phyloP scores from a whole-genome alignment of 1,284 basidiomycete genomes.

The Laetiporus sulphureus region DNA sequence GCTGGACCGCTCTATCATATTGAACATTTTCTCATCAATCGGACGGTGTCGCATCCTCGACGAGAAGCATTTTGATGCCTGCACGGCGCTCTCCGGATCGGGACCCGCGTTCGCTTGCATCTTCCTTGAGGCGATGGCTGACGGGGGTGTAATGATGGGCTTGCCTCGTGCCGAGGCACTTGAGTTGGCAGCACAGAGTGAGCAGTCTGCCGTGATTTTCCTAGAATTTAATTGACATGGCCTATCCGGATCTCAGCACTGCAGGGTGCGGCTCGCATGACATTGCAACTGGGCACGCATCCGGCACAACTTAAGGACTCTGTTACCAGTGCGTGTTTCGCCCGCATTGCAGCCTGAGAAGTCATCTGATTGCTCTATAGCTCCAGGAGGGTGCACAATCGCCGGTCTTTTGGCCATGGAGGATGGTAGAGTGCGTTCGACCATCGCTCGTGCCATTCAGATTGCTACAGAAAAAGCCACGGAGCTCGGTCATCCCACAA shows the following conservation, averaged over 20 bases:
- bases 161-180: conserved; percentile 90
- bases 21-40: conserved; percentile 93
- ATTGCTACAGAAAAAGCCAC: conserved; percentile 86
- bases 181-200: conserved; percentile 95
- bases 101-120: conserved; percentile 97
- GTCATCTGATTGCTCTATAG: conserved; percentile 36
- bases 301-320: conserved; percentile 97
- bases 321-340: conserved; percentile 77
- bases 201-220: conserved; percentile 24
- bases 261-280: conserved; percentile 97
- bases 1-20: conserved; percentile 69
- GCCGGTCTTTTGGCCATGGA: conserved; percentile 93
- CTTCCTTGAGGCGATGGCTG: conserved; percentile 97
- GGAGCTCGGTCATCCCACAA: conserved; percentile 51
- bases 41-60: conserved; percentile 92
- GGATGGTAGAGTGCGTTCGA: conserved; percentile 90
- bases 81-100: conserved; percentile 92
- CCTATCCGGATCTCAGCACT: conserved; percentile 74
- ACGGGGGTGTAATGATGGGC: conserved; percentile 99
- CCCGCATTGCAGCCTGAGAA: background rate
- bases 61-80: conserved; percentile 97
- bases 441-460: conserved; percentile 94
- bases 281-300: conserved; percentile 80
- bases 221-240: too few species aligned
- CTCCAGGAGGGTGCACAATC: conserved; percentile 98